phyloP scores from a whole-genome alignment of 2,329 filamentous ascomycete species.

The Calonectria pteridis region DNA sequence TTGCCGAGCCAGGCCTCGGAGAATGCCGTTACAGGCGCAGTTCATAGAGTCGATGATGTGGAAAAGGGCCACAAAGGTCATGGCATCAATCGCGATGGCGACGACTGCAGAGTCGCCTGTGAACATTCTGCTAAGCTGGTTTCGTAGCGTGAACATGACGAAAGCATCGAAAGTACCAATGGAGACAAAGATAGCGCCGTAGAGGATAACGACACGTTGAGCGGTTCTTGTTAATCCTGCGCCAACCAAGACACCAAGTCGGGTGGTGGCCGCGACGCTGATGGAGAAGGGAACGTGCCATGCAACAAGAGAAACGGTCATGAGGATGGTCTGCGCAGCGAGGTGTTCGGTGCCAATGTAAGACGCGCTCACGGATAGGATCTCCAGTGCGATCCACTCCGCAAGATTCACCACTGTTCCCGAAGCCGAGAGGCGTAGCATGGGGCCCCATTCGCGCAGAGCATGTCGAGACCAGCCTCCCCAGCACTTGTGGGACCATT shows the following conservation, averaged over 20 bases:
- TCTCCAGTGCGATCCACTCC: conserved; percentile 58
- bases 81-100: conserved; percentile 4
- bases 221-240: not conserved
- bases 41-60: conserved; percentile 22
- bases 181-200: not conserved
- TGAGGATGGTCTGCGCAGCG: conserved; percentile 56
- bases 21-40: conserved; percentile 15
- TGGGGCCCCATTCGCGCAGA: conserved; percentile 55
- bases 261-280: conserved; percentile 52
- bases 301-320: conserved; percentile 54
- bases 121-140: conserved; percentile 10
- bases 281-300: conserved; percentile 60
- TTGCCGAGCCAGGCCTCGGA: conserved; percentile 3
- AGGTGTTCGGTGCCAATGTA: conserved; percentile 58
- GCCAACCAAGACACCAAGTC: conserved; percentile 17
- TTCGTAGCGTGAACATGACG: conserved; percentile 3
- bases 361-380: conserved; percentile 59
- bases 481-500: conserved; percentile 48
- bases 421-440: conserved; percentile 53
- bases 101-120: not conserved
- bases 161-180: conserved; percentile 2
- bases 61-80: conserved; percentile 14
- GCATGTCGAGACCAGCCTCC: conserved; percentile 54
- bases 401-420: conserved; percentile 55
- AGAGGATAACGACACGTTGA: conserved; percentile 12